A percentile compares a stretch with the other conserved stretches of the same genome.
These are phyloP conservation scores for Tricholoma bakamatsutake DNA, from an alignment of 768 basidiomycete genomes.

Conservation along the genomic window DNA sequence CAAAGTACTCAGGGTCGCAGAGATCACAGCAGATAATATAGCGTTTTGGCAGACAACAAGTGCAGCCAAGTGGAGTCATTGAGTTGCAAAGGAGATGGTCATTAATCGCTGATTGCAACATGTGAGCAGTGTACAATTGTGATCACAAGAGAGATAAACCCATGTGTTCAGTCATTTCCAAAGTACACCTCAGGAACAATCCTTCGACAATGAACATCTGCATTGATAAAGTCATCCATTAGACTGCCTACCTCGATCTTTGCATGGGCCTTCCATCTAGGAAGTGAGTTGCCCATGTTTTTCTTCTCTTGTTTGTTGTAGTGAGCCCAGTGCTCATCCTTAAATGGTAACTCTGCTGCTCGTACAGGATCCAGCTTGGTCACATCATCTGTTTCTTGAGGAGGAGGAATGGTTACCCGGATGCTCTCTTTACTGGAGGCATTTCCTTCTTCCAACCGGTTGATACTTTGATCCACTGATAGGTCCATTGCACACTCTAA, in stretches of 20 bases:
- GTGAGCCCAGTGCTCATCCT: background rate
- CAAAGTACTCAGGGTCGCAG: slow-evolving; percentile 5
- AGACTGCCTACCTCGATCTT: background rate
- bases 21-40: slow-evolving; percentile 4
- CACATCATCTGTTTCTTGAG: too few species aligned
- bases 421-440: too few species aligned
- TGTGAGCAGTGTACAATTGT: background rate
- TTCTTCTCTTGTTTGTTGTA: background rate
- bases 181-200: slow-evolving; percentile 2
- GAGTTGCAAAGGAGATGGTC: slow-evolving; percentile 6
- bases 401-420: too few species aligned
- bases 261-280: background rate
- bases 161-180: too few species aligned
- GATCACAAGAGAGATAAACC: too few species aligned
- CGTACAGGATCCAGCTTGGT: background rate
- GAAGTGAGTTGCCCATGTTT: too few species aligned
- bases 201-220: background rate
- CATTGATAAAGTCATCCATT: slow-evolving; percentile 10
- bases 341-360: background rate
- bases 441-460: too few species aligned
- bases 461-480: too few species aligned
- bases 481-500: too few species aligned
- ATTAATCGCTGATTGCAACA: background rate
- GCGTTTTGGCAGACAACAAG: too few species aligned
- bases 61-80: background rate